phyloP scores from a whole-genome alignment of 371 early-diverging fungal genomes.

The Mortierella sp. region DNA sequence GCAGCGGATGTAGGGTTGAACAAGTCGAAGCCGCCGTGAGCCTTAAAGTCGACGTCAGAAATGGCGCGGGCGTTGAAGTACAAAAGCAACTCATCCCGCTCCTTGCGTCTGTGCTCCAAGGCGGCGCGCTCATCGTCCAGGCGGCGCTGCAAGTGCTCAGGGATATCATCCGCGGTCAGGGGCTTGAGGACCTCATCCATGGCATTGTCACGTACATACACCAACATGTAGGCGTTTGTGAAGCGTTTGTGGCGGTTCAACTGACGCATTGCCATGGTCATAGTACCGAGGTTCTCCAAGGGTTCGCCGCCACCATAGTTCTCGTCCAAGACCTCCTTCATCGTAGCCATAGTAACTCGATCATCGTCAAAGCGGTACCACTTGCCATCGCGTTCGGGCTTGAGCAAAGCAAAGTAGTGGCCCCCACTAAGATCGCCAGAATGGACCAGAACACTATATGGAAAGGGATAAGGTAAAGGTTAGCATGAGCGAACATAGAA shows the following conservation, averaged over 20 bases:
- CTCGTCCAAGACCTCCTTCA: slow-evolving; percentile 94
- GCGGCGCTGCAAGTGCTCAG: slow-evolving; percentile 80
- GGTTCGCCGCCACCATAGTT: slow-evolving; percentile 89
- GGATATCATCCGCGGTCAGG: slow-evolving; percentile 79
- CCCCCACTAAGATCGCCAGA: slow-evolving; percentile 97
- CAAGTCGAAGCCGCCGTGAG: slow-evolving; percentile 88
- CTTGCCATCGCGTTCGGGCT: slow-evolving; percentile 81
- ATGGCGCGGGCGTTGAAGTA: slow-evolving; percentile 39
- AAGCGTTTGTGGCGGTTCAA: slow-evolving; percentile 73
- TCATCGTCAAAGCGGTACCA: slow-evolving; percentile 99
- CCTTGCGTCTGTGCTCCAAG: slow-evolving; percentile 37
- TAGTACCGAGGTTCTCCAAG: slow-evolving; percentile 60
- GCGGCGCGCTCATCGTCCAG: slow-evolving; percentile 35
- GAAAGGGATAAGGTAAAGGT: not conserved
- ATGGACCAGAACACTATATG: slow-evolving; percentile 94
- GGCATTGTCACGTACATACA: slow-evolving; percentile 89
- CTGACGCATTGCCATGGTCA: slow-evolving; percentile 52
- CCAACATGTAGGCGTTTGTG: slow-evolving; percentile 98
- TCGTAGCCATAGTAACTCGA: slow-evolving; percentile 88
- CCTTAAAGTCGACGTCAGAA: slow-evolving; percentile 70
- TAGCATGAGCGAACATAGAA: not conserved
- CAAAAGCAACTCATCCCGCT: slow-evolving; percentile 44
- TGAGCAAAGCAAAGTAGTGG: slow-evolving; percentile 96
- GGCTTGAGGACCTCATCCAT: slow-evolving; percentile 80
- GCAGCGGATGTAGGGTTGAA: slow-evolving; percentile 63